A percentile compares a stretch with the other conserved stretches of the same genome.
Evolutionary conservation across 2,329 filamentous ascomycete genomes (phyloP).

Genomic region (Fusarium sp.): DNA sequence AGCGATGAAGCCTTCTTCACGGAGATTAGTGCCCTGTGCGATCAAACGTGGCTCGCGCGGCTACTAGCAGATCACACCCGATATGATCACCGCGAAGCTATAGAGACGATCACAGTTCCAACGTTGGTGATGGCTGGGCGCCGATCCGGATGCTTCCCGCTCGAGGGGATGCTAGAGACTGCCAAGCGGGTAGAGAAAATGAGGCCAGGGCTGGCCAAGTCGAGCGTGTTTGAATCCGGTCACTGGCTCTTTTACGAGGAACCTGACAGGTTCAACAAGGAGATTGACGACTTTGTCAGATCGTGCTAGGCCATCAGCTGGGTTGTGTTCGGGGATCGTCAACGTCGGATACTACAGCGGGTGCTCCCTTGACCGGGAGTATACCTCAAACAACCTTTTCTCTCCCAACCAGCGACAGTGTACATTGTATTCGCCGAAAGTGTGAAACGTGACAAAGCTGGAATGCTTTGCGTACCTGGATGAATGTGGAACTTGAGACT

Average conservation of each 20-base stretch:
- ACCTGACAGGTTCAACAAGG: slow-evolving; percentile 40
- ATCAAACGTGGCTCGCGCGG: slow-evolving; percentile 43
- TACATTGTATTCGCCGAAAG: neutral
- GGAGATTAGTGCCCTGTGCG: slow-evolving; percentile 41
- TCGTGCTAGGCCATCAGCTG: slow-evolving; percentile 16
- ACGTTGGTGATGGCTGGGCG: slow-evolving; percentile 43
- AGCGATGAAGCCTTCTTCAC: slow-evolving; percentile 43
- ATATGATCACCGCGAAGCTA: slow-evolving; percentile 43
- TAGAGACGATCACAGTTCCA: slow-evolving; percentile 40
- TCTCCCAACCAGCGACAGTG: neutral
- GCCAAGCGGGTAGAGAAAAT: slow-evolving; percentile 37
- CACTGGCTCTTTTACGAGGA: slow-evolving; percentile 46
- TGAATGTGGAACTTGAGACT: neutral
- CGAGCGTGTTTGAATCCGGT: slow-evolving; percentile 41
- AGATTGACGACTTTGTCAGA: slow-evolving; percentile 37
- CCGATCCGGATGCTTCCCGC: slow-evolving; percentile 42
- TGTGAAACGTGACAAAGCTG: neutral
- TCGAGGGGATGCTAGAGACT: slow-evolving; percentile 44
- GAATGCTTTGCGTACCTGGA: neutral
- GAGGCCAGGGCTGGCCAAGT: slow-evolving; percentile 32
- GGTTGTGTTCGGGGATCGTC: neutral
- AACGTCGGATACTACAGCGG: neutral
- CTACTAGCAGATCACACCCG: slow-evolving; percentile 43
- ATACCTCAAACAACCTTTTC: neutral
- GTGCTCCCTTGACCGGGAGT: neutral